Base-by-base conservation (phyloP, 73 alveolate species). In the Effrenium voratum region DNA sequence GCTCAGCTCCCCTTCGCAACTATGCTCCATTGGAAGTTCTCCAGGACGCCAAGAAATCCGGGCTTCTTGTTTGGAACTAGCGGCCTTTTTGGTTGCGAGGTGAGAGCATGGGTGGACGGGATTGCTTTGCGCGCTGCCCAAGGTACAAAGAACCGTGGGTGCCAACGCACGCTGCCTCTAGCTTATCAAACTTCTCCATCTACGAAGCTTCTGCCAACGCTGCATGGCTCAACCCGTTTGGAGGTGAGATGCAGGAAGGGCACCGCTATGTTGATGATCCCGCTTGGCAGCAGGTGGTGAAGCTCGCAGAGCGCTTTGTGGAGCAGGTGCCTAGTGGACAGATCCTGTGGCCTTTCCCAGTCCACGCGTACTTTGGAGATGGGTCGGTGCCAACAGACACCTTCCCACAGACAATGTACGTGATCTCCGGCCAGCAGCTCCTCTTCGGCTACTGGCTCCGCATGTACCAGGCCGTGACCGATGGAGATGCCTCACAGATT, bases 61-160 rank as follows among this genome's bases (percentile, higher is more conserved):
- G 55, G 84, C 84, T 34, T 1, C 84, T 22, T 73, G 84, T 5
- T 16, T 40, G 30, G n/a, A 34, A 16, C 10, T 34, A 15, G n/a
- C 32, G n/a, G 10, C 52, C n/a, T 38, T 32, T 36, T 40, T 73
- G 49, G 77, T 4, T 13, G n/a, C 41, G 41, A 4, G 41, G n/a
- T n/a, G n/a, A n/a, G n/a, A n/a, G n/a, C n/a, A n/a, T n/a, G n/a
- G n/a, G n/a, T n/a, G n/a, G n/a, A n/a, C n/a, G n/a, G n/a, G n/a
- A n/a, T n/a, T n/a, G n/a, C n/a, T n/a, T n/a, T n/a, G n/a, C n/a
- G n/a, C n/a, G n/a, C n/a, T n/a, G n/a, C 32, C 79, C 43, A 19
- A 73, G 84, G 84, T 73, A 73, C 55, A 73, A 73, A 28, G 84
- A 73, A 52, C 30, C 13, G 55, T 73, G 84, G 84, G 52, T 49